These are phyloP conservation scores for Claviceps cyperi DNA, from an alignment of 2,329 filamentous ascomycete genomes.

Conservation along the genomic window DNA sequence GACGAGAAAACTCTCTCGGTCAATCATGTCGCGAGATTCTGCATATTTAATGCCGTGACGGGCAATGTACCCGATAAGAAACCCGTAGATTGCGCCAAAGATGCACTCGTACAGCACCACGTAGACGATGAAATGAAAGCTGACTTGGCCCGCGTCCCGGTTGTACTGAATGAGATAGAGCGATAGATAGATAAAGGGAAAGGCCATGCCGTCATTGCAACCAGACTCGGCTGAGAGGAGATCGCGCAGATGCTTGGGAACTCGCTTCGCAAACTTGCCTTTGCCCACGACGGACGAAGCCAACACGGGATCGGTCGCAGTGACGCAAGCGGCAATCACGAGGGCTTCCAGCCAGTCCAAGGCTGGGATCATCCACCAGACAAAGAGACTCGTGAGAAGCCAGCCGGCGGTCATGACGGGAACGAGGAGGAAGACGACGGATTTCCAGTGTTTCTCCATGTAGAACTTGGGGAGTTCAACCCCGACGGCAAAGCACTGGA, in stretches of 20 bases:
- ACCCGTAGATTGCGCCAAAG: constrained; percentile 81
- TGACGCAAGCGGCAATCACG: constrained; percentile 80
- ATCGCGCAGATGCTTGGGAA: constrained; percentile 94
- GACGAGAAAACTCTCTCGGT: constrained; percentile 92
- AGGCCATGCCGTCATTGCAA: constrained; percentile 99
- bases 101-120: constrained; percentile 93
- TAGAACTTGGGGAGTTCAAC: constrained; percentile 86
- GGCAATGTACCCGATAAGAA: constrained; percentile 74
- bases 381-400: constrained; percentile 81
- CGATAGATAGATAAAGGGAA: constrained; percentile 89
- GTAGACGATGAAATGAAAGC: constrained; percentile 76
- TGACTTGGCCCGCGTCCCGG: constrained; percentile 51
- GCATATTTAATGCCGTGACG: constrained; percentile 82
- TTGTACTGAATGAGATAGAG: constrained; percentile 80
- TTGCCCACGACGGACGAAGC: constrained; percentile 97
- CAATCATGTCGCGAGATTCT: constrained; percentile 73
- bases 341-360: constrained; percentile 85
- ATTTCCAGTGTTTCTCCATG: constrained; percentile 97
- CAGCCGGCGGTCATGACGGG: constrained; percentile 97
- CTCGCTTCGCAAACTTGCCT: constrained; percentile 94
- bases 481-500: constrained; percentile 84
- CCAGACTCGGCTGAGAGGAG: constrained; percentile 90
- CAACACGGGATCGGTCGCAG: constrained; percentile 89
- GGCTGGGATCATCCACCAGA: constrained; percentile 76
- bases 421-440: constrained; percentile 72